Percentiles rank a stretch among this genome's conserved stretches.
Conservation (phyloP, 1,284 basidiomycete genomes). For the Testicularia cyperi region DNA sequence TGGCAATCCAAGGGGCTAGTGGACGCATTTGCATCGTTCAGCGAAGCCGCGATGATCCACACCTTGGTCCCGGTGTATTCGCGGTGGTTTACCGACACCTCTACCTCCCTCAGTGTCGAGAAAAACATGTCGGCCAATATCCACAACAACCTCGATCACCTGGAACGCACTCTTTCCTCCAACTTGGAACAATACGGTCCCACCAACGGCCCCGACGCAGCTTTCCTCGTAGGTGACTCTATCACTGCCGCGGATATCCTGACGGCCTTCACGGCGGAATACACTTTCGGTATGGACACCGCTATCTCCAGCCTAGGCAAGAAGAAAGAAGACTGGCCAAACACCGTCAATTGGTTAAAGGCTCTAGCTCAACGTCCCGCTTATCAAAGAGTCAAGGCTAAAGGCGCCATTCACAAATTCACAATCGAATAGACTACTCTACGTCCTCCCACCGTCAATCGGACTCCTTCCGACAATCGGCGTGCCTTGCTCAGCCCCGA, state of each 20-base stretch:
- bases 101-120: conserved; percentile 2
- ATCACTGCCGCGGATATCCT: conserved; percentile 21
- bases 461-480: too few species aligned
- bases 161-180: conserved; percentile 3
- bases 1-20: conserved; percentile 16
- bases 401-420: conserved; percentile 19
- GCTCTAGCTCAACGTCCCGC: neutral
- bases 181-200: neutral
- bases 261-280: conserved; percentile 20
- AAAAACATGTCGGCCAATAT: conserved; percentile 10
- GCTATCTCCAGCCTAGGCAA: conserved; percentile 8
- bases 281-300: conserved; percentile 23
- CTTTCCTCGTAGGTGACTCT: conserved; percentile 2
- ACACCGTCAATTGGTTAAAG: conserved; percentile 20
- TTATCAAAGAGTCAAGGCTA: conserved; percentile 11
- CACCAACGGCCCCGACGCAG: neutral
- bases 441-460: too few species aligned
- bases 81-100: conserved; percentile 7
- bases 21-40: conserved; percentile 13
- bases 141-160: conserved; percentile 20
- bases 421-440: too few species aligned
- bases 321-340: conserved; percentile 17
- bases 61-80: conserved; percentile 19
- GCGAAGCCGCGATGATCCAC: conserved; percentile 25
- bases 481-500: too few species aligned